Conservation (phyloP, 2,329 filamentous ascomycete species). For the Xylariaceae sp. region DNA sequence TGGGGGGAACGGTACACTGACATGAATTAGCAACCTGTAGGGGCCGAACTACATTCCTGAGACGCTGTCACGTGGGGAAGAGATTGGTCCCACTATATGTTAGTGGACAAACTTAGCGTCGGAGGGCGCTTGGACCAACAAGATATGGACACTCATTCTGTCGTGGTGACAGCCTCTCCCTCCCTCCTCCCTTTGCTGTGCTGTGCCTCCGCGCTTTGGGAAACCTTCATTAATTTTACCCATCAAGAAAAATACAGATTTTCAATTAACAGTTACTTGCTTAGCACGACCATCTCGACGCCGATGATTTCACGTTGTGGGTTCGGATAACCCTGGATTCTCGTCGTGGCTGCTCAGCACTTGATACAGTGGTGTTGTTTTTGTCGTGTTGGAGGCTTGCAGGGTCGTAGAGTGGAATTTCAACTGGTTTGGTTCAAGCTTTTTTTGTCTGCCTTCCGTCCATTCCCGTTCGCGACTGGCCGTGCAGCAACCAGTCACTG, state of each 20-base stretch:
- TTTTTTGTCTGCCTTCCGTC: too few species aligned
- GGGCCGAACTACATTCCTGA: neutral
- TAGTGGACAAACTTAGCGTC: too few species aligned
- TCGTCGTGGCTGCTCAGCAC: neutral
- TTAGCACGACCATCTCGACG: neutral
- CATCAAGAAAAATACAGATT: too few species aligned
- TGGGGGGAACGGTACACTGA: too few species aligned
- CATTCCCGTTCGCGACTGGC: slow-evolving; percentile 10
- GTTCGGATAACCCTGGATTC: slow-evolving; percentile 9
- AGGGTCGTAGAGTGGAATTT: neutral
- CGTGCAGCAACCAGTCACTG: slow-evolving; percentile 4
- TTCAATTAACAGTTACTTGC: neutral
- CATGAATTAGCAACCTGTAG: too few species aligned
- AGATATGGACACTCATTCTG: neutral
- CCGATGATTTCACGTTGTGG: slow-evolving; percentile 10
- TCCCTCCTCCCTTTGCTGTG: neutral
- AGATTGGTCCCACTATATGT: too few species aligned
- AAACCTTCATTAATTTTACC: too few species aligned
- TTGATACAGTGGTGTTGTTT: slow-evolving; percentile 4
- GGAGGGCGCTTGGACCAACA: too few species aligned
- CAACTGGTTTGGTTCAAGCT: too few species aligned
- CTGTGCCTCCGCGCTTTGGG: neutral
- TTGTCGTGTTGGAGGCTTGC: slow-evolving; percentile 8
- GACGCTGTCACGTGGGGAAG: too few species aligned
- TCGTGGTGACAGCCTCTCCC: slow-evolving; percentile 1